Percentiles rank a stretch among this genome's conserved stretches.
Evolutionary conservation across 441 rosid species (phyloP).

Genomic region (Pelargonium citronellum): DNA sequence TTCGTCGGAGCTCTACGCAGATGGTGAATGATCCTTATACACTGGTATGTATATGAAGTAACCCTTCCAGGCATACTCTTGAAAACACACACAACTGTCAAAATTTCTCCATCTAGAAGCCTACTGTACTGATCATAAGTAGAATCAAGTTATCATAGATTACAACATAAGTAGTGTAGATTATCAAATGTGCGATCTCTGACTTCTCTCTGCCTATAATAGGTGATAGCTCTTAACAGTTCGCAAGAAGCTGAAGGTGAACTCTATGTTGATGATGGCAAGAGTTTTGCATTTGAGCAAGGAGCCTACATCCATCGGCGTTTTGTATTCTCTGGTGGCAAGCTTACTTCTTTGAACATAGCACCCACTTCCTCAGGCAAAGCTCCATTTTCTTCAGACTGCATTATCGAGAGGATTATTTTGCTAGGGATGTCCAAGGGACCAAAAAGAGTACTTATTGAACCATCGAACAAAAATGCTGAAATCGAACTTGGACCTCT

Average conservation of each 20-base stretch:
- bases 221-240: slow-evolving; percentile 94
- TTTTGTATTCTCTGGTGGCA: slow-evolving; percentile 62
- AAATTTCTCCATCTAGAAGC: background rate
- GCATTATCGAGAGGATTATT: slow-evolving; percentile 74
- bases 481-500: slow-evolving; percentile 65
- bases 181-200: background rate
- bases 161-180: background rate
- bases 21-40: slow-evolving; percentile 94
- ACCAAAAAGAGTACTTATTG: slow-evolving; percentile 50
- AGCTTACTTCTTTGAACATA: slow-evolving; percentile 54
- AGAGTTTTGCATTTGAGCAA: slow-evolving; percentile 57
- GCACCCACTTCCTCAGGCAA: slow-evolving; percentile 28
- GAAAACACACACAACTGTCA: background rate
- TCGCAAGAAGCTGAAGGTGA: slow-evolving; percentile 87
- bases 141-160: background rate
- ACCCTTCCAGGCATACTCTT: slow-evolving; percentile 5
- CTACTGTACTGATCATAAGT: background rate
- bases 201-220: slow-evolving; percentile 11
- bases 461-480: slow-evolving; percentile 55
- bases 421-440: slow-evolving; percentile 52
- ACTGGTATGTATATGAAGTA: slow-evolving; percentile 47
- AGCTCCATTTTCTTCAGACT: slow-evolving; percentile 43
- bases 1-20: slow-evolving; percentile 87
- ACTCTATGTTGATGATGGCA: slow-evolving; percentile 87
- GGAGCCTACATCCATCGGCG: slow-evolving; percentile 81